These are phyloP conservation scores for Globisporangium polare DNA, from an alignment of 352 stramenopile species.

Conservation along the genomic window DNA sequence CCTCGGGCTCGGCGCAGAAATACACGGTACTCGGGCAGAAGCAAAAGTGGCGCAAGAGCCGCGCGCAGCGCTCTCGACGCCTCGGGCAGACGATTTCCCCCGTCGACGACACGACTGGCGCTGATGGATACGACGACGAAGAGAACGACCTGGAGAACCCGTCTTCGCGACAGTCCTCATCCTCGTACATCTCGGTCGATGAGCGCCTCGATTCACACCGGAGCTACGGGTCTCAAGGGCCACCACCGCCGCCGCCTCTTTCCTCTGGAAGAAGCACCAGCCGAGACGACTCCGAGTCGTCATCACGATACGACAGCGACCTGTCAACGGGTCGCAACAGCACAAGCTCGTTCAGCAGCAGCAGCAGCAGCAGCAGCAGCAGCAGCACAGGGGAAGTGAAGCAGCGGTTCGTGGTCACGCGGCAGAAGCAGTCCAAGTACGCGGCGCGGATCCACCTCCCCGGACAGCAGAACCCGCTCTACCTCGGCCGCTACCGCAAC, in stretches of 20 bases:
- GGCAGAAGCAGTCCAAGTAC: conserved; percentile 57
- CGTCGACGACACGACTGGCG: conserved; percentile 21
- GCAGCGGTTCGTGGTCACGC: conserved; percentile 47
- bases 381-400: conserved; percentile 12
- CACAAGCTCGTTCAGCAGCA: conserved; percentile 15
- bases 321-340: conserved; percentile 17
- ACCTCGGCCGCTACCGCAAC: conserved; percentile 62
- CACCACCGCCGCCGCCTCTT: background rate
- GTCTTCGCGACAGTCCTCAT: conserved; percentile 12
- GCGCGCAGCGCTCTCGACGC: conserved; percentile 29
- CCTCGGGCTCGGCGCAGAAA: conserved; percentile 19
- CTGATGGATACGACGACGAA: conserved; percentile 5
- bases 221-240: background rate
- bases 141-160: conserved; percentile 16
- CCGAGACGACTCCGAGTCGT: conserved; percentile 17
- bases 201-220: background rate
- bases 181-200: background rate
- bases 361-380: conserved; percentile 16
- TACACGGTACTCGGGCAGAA: conserved; percentile 62
- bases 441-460: conserved; percentile 52
- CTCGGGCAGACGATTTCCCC: conserved; percentile 35
- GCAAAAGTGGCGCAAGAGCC: conserved; percentile 51
- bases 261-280: conserved; percentile 17
- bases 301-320: conserved; percentile 10
- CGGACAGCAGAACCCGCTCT: conserved; percentile 58